phyloP scores from a whole-genome alignment of 1,139 yeast species.

The Hansenula lynferdii region DNA sequence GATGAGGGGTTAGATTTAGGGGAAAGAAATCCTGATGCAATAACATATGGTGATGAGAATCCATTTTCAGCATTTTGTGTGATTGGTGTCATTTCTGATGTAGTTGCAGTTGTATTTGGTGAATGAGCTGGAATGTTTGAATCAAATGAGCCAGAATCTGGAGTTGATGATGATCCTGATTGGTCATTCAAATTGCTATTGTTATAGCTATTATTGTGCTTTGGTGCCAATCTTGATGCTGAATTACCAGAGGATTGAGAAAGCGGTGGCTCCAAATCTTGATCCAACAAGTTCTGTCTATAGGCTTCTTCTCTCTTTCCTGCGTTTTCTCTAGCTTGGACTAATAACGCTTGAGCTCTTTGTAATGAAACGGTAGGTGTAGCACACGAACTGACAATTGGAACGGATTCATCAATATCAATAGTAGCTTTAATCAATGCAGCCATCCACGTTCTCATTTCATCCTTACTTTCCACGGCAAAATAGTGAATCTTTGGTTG shows the following conservation, averaged over 20 bases:
- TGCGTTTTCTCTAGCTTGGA: constrained; percentile 75
- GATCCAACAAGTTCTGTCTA: constrained; percentile 22
- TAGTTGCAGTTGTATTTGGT: constrained; percentile 22
- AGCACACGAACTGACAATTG: constrained; percentile 90
- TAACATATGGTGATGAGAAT: constrained; percentile 55
- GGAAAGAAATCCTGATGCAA: constrained; percentile 52
- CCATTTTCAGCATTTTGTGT: constrained; percentile 29
- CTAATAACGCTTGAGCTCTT: constrained; percentile 81
- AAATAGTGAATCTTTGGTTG: constrained; percentile 95
- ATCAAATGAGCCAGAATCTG: constrained; percentile 23
- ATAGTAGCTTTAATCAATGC: constrained; percentile 95
- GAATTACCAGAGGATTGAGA: background rate
- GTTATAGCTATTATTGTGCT: too few relatives aligned
- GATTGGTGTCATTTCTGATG: constrained; percentile 19
- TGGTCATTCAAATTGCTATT: constrained; percentile 8
- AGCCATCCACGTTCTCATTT: constrained; percentile 93
- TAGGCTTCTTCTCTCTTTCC: constrained; percentile 54
- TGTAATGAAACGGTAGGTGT: constrained; percentile 89
- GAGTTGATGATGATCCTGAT: constrained; percentile 21
- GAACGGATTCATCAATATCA: constrained; percentile 89
- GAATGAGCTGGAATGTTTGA: constrained; percentile 19
- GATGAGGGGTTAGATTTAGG: constrained; percentile 30
- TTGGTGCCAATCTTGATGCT: background rate
- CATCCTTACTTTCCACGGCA: constrained; percentile 89
- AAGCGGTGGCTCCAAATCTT: constrained; percentile 8